These are phyloP conservation scores for Cutaneotrichosporon sp. DNA, from an alignment of 1,284 basidiomycete species.

Conservation along the genomic window DNA sequence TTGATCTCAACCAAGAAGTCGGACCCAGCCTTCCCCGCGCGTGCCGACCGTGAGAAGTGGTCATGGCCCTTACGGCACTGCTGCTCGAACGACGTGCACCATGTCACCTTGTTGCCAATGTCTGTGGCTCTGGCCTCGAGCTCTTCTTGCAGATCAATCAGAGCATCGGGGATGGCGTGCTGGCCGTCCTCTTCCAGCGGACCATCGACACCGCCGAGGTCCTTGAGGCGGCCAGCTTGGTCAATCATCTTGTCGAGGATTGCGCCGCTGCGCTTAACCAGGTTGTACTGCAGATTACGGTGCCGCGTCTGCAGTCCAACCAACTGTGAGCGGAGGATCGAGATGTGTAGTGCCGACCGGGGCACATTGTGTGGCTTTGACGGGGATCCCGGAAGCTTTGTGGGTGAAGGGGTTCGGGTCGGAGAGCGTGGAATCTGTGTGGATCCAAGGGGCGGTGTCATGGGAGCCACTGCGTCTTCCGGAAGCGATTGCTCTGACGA, in stretches of 20 bases:
- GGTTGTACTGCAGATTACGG: constrained; percentile 31
- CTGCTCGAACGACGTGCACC: constrained; percentile 37
- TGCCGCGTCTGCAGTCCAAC: constrained; percentile 43
- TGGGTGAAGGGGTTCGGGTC: background rate
- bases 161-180: constrained; percentile 39
- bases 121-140: constrained; percentile 37
- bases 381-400: constrained; percentile 3
- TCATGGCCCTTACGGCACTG: constrained; percentile 37
- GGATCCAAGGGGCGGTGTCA: background rate
- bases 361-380: constrained; percentile 12
- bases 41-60: constrained; percentile 27
- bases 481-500: background rate
- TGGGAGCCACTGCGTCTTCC: background rate
- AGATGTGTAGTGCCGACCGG: constrained; percentile 24
- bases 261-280: constrained; percentile 32
- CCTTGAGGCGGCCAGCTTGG: constrained; percentile 36
- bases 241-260: constrained; percentile 51
- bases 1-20: constrained; percentile 24
- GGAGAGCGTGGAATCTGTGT: background rate
- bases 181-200: constrained; percentile 21
- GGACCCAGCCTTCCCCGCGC: constrained; percentile 21
- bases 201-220: constrained; percentile 36
- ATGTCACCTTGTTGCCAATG: constrained; percentile 25
- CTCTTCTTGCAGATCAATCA: constrained; percentile 47
- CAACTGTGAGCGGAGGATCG: constrained; percentile 60